Conservation (phyloP, 108 stramenopile species). For the Schizochytrium sp. region DNA sequence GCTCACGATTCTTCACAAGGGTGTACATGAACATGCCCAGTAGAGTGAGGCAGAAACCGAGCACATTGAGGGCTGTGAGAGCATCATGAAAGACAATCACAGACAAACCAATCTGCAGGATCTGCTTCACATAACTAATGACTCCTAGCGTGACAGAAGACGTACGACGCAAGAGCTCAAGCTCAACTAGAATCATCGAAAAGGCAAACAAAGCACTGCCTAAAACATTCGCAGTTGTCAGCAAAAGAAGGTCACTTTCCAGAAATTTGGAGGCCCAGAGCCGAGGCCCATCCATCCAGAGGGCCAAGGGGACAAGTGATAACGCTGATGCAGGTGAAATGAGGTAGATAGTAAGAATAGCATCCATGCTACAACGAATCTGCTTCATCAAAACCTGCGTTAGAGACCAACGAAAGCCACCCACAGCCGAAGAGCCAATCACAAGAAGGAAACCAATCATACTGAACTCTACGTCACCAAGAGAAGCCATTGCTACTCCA, state of each 20-base stretch:
- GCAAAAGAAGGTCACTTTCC: neutral
- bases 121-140: slow-evolving; percentile 56
- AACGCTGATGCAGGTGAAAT: slow-evolving; percentile 61
- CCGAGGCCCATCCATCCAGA: neutral
- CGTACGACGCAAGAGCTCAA: slow-evolving; percentile 61
- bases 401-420: slow-evolving; percentile 64
- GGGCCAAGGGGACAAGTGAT: slow-evolving; percentile 53
- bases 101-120: slow-evolving; percentile 3
- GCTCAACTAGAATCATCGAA: slow-evolving; percentile 60
- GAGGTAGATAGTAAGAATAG: slow-evolving; percentile 61
- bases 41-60: slow-evolving; percentile 15
- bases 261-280: slow-evolving; percentile 56
- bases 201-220: slow-evolving; percentile 59
- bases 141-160: slow-evolving; percentile 64
- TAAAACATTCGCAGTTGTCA: neutral
- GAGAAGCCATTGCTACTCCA: slow-evolving; percentile 58
- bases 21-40: slow-evolving; percentile 29
- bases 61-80: neutral
- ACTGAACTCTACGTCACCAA: slow-evolving; percentile 23
- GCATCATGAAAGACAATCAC: slow-evolving; percentile 30
- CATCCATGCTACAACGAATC: slow-evolving; percentile 45
- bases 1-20: neutral
- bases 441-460: slow-evolving; percentile 43
- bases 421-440: slow-evolving; percentile 41
- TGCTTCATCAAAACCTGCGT: slow-evolving; percentile 62